These are phyloP conservation scores for Ophiostoma montium DNA, from an alignment of 2,329 filamentous ascomycete genomes.

Conservation along the genomic window DNA sequence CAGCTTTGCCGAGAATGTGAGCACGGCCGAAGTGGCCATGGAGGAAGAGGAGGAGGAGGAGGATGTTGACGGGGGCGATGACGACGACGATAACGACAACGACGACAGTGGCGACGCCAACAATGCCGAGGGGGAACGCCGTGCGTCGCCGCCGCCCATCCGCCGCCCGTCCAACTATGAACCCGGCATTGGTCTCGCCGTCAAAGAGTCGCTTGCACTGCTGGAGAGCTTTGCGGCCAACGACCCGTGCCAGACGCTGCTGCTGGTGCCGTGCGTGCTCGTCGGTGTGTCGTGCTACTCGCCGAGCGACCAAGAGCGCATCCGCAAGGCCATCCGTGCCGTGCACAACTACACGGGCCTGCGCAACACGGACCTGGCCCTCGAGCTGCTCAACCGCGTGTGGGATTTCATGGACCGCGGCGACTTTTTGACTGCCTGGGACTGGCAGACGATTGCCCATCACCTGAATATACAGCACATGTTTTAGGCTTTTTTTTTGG, in stretches of 20 bases:
- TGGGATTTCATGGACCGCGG: constrained; percentile 45
- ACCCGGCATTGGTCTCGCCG: constrained; percentile 35
- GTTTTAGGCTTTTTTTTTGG: background rate
- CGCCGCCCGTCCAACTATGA: constrained; percentile 36
- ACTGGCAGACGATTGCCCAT: constrained; percentile 45
- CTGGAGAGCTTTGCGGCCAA: constrained; percentile 40
- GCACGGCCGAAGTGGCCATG: background rate
- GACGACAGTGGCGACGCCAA: no score
- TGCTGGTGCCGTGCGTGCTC: constrained; percentile 45
- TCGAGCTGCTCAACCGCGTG: constrained; percentile 40
- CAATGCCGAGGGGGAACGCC: no score
- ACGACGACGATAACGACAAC: background rate
- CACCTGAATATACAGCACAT: constrained; percentile 42
- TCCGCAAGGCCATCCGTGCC: constrained; percentile 33
- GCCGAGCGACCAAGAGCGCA: constrained; percentile 34
- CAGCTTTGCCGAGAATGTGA: background rate
- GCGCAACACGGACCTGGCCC: constrained; percentile 40
- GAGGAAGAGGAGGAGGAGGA: background rate
- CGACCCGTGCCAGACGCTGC: constrained; percentile 44
- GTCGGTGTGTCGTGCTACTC: constrained; percentile 47
- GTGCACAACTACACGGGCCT: constrained; percentile 46
- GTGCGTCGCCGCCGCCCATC: constrained; percentile 30
- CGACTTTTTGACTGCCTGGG: constrained; percentile 46
- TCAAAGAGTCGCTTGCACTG: constrained; percentile 41
- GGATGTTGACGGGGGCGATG: background rate